Evolutionary conservation across 345 rosid species (phyloP).

Genomic region (Linum trigynum): DNA sequence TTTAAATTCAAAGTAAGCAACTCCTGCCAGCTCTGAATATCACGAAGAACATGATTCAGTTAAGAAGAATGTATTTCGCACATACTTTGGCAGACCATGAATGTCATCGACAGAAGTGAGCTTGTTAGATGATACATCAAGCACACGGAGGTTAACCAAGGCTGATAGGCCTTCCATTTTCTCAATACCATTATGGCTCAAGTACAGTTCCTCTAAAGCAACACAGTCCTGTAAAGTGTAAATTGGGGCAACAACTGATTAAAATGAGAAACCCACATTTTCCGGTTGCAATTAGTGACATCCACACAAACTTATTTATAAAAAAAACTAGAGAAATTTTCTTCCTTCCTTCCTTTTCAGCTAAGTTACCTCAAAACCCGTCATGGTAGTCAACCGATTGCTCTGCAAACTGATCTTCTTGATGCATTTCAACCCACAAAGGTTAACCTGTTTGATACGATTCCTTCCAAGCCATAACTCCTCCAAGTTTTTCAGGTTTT

Average conservation of each 20-base stretch:
- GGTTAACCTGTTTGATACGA: slow-evolving; percentile 63
- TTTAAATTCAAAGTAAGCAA: slow-evolving; percentile 14
- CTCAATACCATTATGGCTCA: slow-evolving; percentile 89
- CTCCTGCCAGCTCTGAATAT: neutral
- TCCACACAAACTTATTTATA: too few species aligned
- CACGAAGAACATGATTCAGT: neutral
- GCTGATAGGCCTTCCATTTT: slow-evolving; percentile 83
- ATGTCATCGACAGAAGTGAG: slow-evolving; percentile 67
- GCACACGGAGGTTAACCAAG: slow-evolving; percentile 62
- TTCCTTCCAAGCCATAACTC: slow-evolving; percentile 91
- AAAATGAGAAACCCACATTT: too few species aligned
- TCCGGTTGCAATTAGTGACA: too few species aligned
- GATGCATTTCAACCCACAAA: slow-evolving; percentile 72
- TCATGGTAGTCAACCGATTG: slow-evolving; percentile 79
- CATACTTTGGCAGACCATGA: slow-evolving; percentile 60
- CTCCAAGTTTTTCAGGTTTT: slow-evolving; percentile 47
- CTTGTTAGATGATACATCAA: slow-evolving; percentile 87
- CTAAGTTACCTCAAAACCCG: slow-evolving; percentile 34
- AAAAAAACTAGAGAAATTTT: neutral
- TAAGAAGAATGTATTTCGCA: neutral
- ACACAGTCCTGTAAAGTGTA: slow-evolving; percentile 47
- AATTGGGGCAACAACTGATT: too few species aligned
- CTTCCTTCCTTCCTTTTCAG: neutral
- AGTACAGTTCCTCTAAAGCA: slow-evolving; percentile 84
- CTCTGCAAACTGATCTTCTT: slow-evolving; percentile 92